Evolutionary conservation across 2,329 filamentous ascomycete genomes (phyloP), one percentile per base, ranked within the genome.

Genomic region (Hymenotorrendiella dingleyae): DNA sequence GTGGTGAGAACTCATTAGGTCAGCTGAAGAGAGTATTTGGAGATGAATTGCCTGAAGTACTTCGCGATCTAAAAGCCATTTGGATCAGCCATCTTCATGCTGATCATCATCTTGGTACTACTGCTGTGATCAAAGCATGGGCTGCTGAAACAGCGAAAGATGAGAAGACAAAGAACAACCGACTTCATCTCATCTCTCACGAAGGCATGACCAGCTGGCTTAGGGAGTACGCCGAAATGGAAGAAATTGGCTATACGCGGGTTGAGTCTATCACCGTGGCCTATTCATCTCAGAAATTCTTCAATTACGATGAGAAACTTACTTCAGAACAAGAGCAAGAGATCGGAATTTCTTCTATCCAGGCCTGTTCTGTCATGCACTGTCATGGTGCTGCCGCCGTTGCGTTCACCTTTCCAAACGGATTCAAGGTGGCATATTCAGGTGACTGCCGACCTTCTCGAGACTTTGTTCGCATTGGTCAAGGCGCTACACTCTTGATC

Each of bases 41-140:
- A 5, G 71, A 79, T 4, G 75, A 86, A 50, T 68, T 91, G 3
- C 69, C 70, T 21, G 71, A 81, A n/a, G 72, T 95, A 10, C 69
- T 98, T n/a, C 74, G 71, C 46, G 81, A 94, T 49, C 71, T 98
- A 32, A 83, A 82, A 41, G 78, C 80, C 53, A 82, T 98, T 49
- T 94, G 88, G 80, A 93, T 98, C 65, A 94, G 87, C 63, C 93
- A 98, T 66, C 71, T 94, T 49, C 93, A 98, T 64, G 93, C 93
- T 4, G 93, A 98, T 66, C 93, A 98, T 65, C 93, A 97, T 60
- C 75, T 98, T 16, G 93, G 93, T 21, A 86, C 81, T 1, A 73
- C 78, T n/a, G 77, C 81, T 5, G 69, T 97, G n/a, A 78, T 97
- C 57, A 82, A 78, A 56, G 86, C 85, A 5, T 95, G 89, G 86